Base-by-base conservation (phyloP, 2,329 filamentous ascomycete genomes). In the Fusarium euwallaceae region DNA sequence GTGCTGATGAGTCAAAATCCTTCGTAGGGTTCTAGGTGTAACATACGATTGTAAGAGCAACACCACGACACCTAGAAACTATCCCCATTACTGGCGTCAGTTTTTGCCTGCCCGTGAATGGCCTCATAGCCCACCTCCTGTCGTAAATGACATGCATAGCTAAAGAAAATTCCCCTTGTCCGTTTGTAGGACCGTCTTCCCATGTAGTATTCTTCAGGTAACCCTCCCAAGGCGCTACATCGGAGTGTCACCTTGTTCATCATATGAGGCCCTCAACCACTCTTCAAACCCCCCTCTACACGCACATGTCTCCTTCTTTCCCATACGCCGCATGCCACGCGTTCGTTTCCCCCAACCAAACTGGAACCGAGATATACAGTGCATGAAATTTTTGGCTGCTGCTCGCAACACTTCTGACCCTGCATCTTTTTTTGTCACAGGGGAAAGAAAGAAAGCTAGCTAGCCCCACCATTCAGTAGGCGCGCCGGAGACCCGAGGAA, bases 291-390 rank as follows among this genome's bases (percentile, higher is more conserved):
- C 51, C 27, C n/a, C 51, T 34, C 6, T n/a, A 58, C 20, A 34
- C 20, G 11, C 60, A 51, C 27, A 36, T 43, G 59, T 48, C 14
- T 24, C 14, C 41, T 61, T 22, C n/a, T 41, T 48, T 7, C 61
- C 48, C 69, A 75, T 66, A 72, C 66, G 58, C 69, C 14, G 68
- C 64, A 55, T 74, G 68, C 71, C 72, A 74, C 72, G 72, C 72
- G 72, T 74, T 72, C 72, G 69, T 51, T 65, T 32, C 29, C 29
- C 48, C 48, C 53, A 58, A n/a, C 53, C n/a, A 16, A 22, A 36
- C 53, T 37, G 53, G 53, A 58, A 37, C 32, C 29, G 32, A 51
- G 60, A 58, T 34, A 58, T 69, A 74, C 71, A 69, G 71, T 72
- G 71, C 69, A 75, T 72, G 62, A 66, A 70, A 53, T 51, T 43